Evolutionary conservation across 768 basidiomycete species (phyloP), one percentile per base, ranked within the genome.

Genomic region (Lactarius akahatsu): DNA sequence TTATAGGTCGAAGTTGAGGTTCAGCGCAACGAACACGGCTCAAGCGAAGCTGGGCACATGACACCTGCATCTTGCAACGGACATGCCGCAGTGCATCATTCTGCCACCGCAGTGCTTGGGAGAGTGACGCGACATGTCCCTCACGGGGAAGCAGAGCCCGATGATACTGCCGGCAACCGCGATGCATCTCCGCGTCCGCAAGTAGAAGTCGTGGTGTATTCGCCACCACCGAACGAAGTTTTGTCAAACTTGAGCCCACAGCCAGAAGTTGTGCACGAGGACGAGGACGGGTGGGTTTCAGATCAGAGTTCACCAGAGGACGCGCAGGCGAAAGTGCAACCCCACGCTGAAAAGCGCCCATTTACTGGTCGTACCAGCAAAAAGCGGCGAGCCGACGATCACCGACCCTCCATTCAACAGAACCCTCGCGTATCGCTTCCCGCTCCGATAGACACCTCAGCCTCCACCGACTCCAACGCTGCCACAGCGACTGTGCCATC

Each of bases 251-350:
- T 11, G 11, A 47, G 34, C 5, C 16, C 10, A 26, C 68, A 72
- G 10, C 59, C 20, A 13, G 34, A 65, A 10, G 54, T 40, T 32
- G 73, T 67, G 41, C 59, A 61, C 34, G 74, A 75, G 8, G 80
- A 82, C 4, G 84, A 85, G 0, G 88, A 84, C 66, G 86, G 80
- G 2, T 89, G 87, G 88, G 80, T 81, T 20, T 89, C 87, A 7
- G 89, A 91, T 57, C 76, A 73, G 28, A 82, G 80, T 63, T 72
- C 73, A 28, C 74, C 70, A 28, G 69, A 71, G 32, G 61, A 65
- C 2, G 58, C 67, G 13, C 28, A 23, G 6, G 28, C 26, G 34
- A 57, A 23, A 13, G 57, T 15, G 13, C 36, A 43, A 34, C 47
- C 32, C 34, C 60, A 43, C 2, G 13, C 32, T 3, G 13, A 45